Evolutionary conservation across 495 filamentous ascomycete genomes (phyloP), one percentile per base, ranked within the genome.

Genomic region (Chaetomidium leptoderma): DNA sequence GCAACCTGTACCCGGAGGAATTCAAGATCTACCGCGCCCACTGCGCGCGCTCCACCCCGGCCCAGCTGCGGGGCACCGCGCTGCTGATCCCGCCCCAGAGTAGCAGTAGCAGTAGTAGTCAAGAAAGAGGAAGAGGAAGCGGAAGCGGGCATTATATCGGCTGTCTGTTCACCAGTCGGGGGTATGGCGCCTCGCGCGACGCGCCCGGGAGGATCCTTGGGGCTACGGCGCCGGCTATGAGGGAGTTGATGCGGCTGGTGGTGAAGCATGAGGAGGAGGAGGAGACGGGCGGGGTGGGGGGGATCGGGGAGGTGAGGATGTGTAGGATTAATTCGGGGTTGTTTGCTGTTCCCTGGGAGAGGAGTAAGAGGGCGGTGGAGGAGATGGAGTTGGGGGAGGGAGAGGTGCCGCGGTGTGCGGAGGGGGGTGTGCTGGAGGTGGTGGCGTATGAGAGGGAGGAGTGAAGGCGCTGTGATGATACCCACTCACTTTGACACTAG

Each of bases 261-360:
- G 46, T 13, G 29, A 43, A 19, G 26, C 50, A 62, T 30, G 53
- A 35, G 14, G 37, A 24, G 32, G 47, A 19, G 26, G 53, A 62
- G 36, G 53, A 35, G 14, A 33, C 23, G 32, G 16, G 46, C 13
- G 23, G 32, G 11, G 44, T 40, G 11, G 16, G 37, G 27, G 9
- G 14, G 6, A 40, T 66, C 1, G 42, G 33, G 11, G 62, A 65
- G 55, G 33, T 72, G 10, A 58, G 69, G 29, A 70, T 72, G 66
- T 64, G 65, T 27, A 54, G 21, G 45, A 64, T 70, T 27, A 66
- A 65, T 47, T 52, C 63, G 52, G 63, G 65, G 19, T 17, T 63
- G 29, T 70, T 65, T 59, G 59, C 24, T 4, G 63, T 71, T 13
- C 61, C 63, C 49, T 70, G 69, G 69, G 42, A 33, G 40, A n/a